Evolutionary conservation across 208 protist genomes (phyloP), one percentile per base, ranked within the genome.

Genomic region (Crithidia expoeki): DNA sequence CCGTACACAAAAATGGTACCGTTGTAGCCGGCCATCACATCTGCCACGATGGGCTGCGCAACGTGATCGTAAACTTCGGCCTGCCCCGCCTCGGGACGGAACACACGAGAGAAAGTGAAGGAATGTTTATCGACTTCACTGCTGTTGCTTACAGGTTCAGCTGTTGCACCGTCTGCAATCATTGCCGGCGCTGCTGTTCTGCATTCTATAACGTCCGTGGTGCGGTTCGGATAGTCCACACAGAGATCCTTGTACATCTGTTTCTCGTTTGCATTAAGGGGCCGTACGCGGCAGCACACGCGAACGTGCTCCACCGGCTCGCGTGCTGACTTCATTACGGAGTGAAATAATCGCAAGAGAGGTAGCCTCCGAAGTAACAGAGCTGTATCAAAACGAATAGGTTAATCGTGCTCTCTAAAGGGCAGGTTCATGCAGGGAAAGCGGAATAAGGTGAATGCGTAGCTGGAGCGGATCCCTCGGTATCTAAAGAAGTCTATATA

Each of bases 21-120:
- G 79, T 97, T 96, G 76, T 94, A 94, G 46, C 95, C 93, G 9
- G 83, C 46, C 74, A 97, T 87, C 9, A 97, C 90, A 78, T 97
- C 94, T 44, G 84, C 80, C 33, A 98, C 82, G 30, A 98, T 87
- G 33, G 93, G 89, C 21, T 59, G 68, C n/a, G 89, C 97, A 19
- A 98, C 79, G 57, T 89, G 78, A 1, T 86, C 74, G 74, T 93
- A 98, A 19, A 98, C 84, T 28, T 86, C 82, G 0, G 72, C 55
- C 76, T 98, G 95, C 42, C 64, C 55, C 5, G 81, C 70, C 4
- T 83, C 50, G 11, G 76, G 80, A 12, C 42, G 51, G 36, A 93
- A 89, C 10, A 94, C 85, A 25, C 80, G 66, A 21, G 85, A 85
- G 52, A 96, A 97, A 23, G 78, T 80, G 61, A 87, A 94, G 25